Percentiles rank a stretch among this genome's conserved stretches.
Evolutionary conservation across 208 protist species (phyloP).

Genomic region (Crithidia mellificae): DNA sequence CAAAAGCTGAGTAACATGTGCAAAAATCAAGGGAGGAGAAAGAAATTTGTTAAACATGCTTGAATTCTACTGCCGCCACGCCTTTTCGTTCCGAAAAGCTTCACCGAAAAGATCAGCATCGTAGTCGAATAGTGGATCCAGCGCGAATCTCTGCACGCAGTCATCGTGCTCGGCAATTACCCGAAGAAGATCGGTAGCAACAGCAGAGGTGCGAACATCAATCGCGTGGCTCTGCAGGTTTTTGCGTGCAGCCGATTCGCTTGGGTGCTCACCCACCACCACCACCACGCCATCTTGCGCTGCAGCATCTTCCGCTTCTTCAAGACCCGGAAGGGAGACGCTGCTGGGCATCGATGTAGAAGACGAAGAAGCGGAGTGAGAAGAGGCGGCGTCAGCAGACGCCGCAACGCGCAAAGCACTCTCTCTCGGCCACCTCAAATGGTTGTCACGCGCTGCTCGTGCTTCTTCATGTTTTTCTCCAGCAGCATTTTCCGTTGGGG

Average conservation of each 20-base stretch:
- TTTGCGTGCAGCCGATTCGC: too few species aligned
- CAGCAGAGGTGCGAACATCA: too few species aligned
- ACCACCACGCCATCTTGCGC: too few species aligned
- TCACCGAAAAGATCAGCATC: constrained; percentile 50
- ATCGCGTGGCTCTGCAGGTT: too few species aligned
- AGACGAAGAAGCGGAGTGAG: background rate
- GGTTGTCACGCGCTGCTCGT: too few species aligned
- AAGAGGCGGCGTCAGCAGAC: background rate
- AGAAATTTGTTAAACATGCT: background rate
- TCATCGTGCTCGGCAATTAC: constrained; percentile 37
- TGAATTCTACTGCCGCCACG: constrained; percentile 20
- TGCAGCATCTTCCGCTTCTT: background rate
- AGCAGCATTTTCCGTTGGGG: too few species aligned
- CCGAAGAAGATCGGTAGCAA: constrained; percentile 9
- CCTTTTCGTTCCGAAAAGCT: constrained; percentile 12
- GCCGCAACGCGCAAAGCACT: too few species aligned
- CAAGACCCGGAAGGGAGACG: constrained; percentile 8
- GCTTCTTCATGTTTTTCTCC: too few species aligned
- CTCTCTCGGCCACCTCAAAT: too few species aligned
- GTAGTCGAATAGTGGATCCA: constrained; percentile 68
- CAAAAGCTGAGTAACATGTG: too few species aligned
- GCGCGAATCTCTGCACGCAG: constrained; percentile 50
- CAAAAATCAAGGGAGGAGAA: background rate
- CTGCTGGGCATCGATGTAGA: constrained; percentile 2
- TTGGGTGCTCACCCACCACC: too few species aligned